Evolutionary conservation across 805 yeast species (phyloP).

Genomic region (Pichia kluyveri): DNA sequence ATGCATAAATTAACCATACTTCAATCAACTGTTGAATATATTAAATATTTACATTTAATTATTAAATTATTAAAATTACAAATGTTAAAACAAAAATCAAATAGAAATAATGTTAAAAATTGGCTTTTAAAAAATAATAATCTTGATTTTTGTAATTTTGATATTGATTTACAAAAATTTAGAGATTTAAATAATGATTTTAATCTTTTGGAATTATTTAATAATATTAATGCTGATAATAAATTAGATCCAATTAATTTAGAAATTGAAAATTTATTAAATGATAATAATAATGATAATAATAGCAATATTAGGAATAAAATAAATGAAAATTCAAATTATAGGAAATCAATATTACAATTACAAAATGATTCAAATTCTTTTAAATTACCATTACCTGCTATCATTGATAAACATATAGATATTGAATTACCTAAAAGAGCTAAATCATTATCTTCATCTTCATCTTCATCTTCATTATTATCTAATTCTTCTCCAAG

Average conservation of each 20-base stretch:
- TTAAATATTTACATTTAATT: constrained; percentile 56
- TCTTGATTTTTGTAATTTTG: constrained; percentile 42
- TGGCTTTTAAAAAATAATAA: constrained; percentile 29
- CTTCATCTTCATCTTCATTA: too few species aligned
- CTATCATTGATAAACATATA: constrained; percentile 16
- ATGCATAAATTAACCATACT: constrained; percentile 76
- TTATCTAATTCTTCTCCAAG: background rate
- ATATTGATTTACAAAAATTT: constrained; percentile 49
- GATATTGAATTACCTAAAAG: background rate
- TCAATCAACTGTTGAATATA: constrained; percentile 77
- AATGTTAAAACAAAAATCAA: constrained; percentile 22
- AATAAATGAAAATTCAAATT: constrained; percentile 3
- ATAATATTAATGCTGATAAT: constrained; percentile 21
- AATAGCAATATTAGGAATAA: background rate
- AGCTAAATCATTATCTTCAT: too few species aligned
- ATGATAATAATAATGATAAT: background rate
- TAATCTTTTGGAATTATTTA: constrained; percentile 34
- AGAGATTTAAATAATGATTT: constrained; percentile 52
- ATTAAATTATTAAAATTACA: constrained; percentile 43
- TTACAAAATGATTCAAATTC: constrained; percentile 5
- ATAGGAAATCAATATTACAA: constrained; percentile 1
- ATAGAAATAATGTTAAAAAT: constrained; percentile 17
- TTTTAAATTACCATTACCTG: constrained; percentile 21
- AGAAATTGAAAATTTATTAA: constrained; percentile 12
- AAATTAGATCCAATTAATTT: constrained; percentile 22